These are phyloP conservation scores for Vitis rotundifolia DNA, from an alignment of 164 flowering plant species.

Conservation along the genomic window DNA sequence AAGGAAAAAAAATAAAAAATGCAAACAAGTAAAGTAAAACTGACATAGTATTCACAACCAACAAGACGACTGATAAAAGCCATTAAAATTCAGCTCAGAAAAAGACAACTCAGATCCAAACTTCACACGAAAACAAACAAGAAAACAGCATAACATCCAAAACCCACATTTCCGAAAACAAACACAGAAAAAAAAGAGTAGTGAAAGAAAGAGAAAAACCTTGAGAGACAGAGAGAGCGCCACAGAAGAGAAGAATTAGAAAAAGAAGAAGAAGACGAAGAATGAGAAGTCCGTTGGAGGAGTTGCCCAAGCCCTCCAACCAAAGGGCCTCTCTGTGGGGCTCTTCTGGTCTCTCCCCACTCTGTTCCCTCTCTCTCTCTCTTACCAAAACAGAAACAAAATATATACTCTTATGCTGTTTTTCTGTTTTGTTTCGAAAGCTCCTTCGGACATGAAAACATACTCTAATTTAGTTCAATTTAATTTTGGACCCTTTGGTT, in stretches of 20 bases:
- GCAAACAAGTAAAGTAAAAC: conserved; percentile 7
- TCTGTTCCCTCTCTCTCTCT: background rate
- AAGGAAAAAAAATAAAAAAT: background rate
- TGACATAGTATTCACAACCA: background rate
- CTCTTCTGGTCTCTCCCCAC: conserved; percentile 4
- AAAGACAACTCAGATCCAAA: conserved; percentile 13
- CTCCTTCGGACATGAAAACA: no score
- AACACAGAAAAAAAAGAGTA: background rate
- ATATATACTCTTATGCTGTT: no score
- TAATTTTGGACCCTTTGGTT: no score
- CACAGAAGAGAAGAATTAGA: conserved; percentile 1
- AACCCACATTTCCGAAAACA: conserved; percentile 6
- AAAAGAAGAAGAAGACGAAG: background rate
- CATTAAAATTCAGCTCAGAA: background rate
- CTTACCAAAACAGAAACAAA: no score
- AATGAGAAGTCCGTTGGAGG: conserved; percentile 29
- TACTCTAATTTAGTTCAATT: no score
- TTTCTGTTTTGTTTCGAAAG: no score
- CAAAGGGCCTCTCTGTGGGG: conserved; percentile 11
- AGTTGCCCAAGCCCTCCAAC: conserved; percentile 6
- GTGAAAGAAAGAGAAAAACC: conserved; percentile 1
- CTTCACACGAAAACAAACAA: background rate
- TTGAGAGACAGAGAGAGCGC: background rate
- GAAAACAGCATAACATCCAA: background rate
- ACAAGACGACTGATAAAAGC: background rate